Evolutionary conservation across 352 stramenopile species (phyloP), one percentile per base, ranked within the genome.

Genomic region (Pythium periplocum): DNA sequence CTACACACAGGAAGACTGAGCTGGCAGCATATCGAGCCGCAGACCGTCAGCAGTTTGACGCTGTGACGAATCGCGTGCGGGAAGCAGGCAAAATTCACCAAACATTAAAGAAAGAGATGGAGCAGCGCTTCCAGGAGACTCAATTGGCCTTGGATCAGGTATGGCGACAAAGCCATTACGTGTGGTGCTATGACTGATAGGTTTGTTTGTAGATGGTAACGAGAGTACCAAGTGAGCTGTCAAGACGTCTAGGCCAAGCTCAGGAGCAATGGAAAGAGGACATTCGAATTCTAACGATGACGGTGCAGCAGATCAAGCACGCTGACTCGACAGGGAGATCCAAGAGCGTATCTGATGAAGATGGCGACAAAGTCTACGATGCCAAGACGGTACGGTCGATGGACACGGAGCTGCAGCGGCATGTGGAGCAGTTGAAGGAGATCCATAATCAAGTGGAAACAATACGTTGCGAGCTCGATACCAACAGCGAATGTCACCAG

Each of bases 31-130:
- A 78, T 46, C 68, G 75, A 34, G 57, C 40, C 3, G 75, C 71
- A 0, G 74, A 89, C 45, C 68, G 78, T 5, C 69, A 78, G 48
- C 78, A 87, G 45, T 86, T 89, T 41, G 74, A 87, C 6, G 64
- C 70, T 4, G 44, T 87, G 34, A 82, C 75, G 3, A 86, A 77
- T 47, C 72, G 78, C 8, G 33, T 85, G 44, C 69, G 75, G 4
- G 78, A 89, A 50, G 55, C 72, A 30, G 45, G 57, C 33, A 85
- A 82, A 50, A 72, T 52, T 3, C 57, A 75, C 8, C 64, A 77
- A 31, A 62, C 36, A 10, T 42, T 84, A 7, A 71, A 73, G 51
- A 66, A 69, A 34, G 73, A 83, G n/a, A 6, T 84, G 2, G 75
- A 86, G 26, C 35, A 2, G 4, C 61, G 68, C 6, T 53, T 86